Conservation (phyloP, 2,329 filamentous ascomycete genomes). For the Epichloe amarillans region DNA sequence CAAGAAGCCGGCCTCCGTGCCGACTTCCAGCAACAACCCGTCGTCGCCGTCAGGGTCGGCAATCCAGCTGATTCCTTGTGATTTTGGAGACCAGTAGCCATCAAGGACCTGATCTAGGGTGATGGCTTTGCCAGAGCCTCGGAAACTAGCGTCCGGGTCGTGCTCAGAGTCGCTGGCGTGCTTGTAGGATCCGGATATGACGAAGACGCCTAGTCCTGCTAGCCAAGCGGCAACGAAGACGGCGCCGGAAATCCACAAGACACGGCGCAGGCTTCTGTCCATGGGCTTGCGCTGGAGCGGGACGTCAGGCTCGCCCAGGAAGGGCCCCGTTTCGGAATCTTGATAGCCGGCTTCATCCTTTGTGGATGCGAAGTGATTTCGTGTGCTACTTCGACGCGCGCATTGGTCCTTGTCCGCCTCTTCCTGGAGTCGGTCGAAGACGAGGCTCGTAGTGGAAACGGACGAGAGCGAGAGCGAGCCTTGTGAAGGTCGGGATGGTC, state of each 20-base stretch:
- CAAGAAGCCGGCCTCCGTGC: conserved; percentile 58
- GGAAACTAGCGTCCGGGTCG: conserved; percentile 51
- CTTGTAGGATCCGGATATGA: conserved; percentile 52
- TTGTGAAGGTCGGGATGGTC: conserved; percentile 24
- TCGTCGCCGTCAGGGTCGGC: conserved; percentile 63
- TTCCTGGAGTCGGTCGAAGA: conserved; percentile 65
- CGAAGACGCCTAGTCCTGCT: conserved; percentile 51
- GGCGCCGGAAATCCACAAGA: conserved; percentile 46
- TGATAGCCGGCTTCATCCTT: conserved; percentile 17
- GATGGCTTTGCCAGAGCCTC: conserved; percentile 57
- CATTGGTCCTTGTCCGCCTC: conserved; percentile 22
- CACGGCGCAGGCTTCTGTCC: conserved; percentile 51
- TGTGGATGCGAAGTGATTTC: conserved; percentile 17
- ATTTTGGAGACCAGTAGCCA: conserved; percentile 51
- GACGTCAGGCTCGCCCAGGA: conserved; percentile 28
- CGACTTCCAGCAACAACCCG: conserved; percentile 68
- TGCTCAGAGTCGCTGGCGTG: conserved; percentile 49
- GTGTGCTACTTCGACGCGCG: conserved; percentile 8
- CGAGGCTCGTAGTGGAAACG: conserved; percentile 70
- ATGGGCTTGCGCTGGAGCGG: conserved; percentile 37
- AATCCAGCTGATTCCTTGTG: conserved; percentile 64
- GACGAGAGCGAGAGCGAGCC: conserved; percentile 59
- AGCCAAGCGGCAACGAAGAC: conserved; percentile 56
- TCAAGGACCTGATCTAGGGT: conserved; percentile 57
- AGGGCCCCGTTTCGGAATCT: conserved; percentile 39